A percentile compares a stretch with the other conserved stretches of the same genome.
These are phyloP conservation scores for Mycena vulgaris DNA, from an alignment of 768 basidiomycete genomes.

Conservation along the genomic window DNA sequence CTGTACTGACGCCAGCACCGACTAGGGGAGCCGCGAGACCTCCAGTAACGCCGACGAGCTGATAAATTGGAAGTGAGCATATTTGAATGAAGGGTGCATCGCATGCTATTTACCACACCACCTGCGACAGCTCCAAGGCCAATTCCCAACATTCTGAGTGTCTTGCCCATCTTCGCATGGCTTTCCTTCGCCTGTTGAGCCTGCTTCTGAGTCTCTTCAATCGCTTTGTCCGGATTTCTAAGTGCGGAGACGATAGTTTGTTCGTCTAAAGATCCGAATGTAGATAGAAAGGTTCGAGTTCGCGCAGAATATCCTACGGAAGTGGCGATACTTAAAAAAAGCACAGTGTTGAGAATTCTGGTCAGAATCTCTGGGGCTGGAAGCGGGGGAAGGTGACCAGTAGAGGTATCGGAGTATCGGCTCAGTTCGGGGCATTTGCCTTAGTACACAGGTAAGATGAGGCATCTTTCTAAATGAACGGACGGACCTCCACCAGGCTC, in stretches of 20 bases:
- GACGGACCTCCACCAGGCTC: constrained; percentile 55
- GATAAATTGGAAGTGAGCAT: neutral
- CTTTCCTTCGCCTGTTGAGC: constrained; percentile 55
- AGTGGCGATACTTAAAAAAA: constrained; percentile 66
- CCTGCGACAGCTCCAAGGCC: constrained; percentile 69
- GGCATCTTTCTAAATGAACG: constrained; percentile 3
- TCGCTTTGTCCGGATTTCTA: constrained; percentile 63
- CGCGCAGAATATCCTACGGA: constrained; percentile 66
- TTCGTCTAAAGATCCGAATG: constrained; percentile 61
- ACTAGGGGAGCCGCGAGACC: constrained; percentile 72
- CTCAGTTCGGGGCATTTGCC: constrained; percentile 61
- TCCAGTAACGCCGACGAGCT: constrained; percentile 69
- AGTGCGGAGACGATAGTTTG: constrained; percentile 59
- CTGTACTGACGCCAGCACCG: constrained; percentile 65
- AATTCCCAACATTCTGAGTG: constrained; percentile 62
- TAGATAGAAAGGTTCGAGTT: constrained; percentile 62
- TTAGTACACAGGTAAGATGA: constrained; percentile 36
- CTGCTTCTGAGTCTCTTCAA: constrained; percentile 61
- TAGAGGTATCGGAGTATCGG: constrained; percentile 63
- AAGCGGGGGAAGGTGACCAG: constrained; percentile 54
- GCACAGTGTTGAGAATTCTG: constrained; percentile 64
- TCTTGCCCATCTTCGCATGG: constrained; percentile 59
- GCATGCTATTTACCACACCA: constrained; percentile 51
- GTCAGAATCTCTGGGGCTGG: constrained; percentile 55
- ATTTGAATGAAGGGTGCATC: neutral